phyloP scores from a whole-genome alignment of 192 early-diverging fungal species.

The Podochytrium sp. region DNA sequence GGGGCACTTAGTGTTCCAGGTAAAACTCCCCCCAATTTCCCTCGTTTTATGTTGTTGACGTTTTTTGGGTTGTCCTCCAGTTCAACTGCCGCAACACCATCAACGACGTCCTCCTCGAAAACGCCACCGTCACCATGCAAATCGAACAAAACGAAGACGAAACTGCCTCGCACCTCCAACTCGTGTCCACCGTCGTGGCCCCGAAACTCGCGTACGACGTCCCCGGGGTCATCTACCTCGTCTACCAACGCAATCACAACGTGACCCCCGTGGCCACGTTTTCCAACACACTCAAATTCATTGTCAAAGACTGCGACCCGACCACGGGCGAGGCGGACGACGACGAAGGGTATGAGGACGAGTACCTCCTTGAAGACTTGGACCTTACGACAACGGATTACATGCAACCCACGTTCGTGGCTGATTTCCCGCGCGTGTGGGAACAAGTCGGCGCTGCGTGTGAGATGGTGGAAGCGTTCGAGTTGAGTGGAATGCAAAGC shows the following conservation, averaged over 20 bases:
- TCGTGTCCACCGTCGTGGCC: slow-evolving; percentile 75
- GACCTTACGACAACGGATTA: slow-evolving; percentile 87
- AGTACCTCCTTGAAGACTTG: slow-evolving; percentile 88
- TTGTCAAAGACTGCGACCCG: slow-evolving; percentile 96
- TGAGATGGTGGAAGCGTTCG: slow-evolving; percentile 87
- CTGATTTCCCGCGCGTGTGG: slow-evolving; percentile 81
- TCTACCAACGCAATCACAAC: slow-evolving; percentile 59
- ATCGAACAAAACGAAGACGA: slow-evolving; percentile 69
- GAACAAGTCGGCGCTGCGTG: slow-evolving; percentile 70
- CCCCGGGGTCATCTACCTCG: slow-evolving; percentile 83
- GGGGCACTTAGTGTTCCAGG: slow-evolving; percentile 91
- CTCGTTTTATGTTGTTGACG: no score
- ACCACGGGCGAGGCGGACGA: slow-evolving; percentile 88
- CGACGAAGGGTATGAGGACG: slow-evolving; percentile 90
- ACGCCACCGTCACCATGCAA: slow-evolving; percentile 83
- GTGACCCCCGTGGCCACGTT: slow-evolving; percentile 67
- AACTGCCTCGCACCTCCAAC: slow-evolving; percentile 56
- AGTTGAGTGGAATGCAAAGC: slow-evolving; percentile 75
- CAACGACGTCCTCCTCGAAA: slow-evolving; percentile 89
- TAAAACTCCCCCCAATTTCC: no score
- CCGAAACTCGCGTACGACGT: slow-evolving; percentile 76
- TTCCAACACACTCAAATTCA: slow-evolving; percentile 83
- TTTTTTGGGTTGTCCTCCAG: background rate
- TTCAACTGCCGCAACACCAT: slow-evolving; percentile 95
- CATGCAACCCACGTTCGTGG: slow-evolving; percentile 81